Evolutionary conservation across 305 asterid species (phyloP).

Genomic region (Solanum hybrid): DNA sequence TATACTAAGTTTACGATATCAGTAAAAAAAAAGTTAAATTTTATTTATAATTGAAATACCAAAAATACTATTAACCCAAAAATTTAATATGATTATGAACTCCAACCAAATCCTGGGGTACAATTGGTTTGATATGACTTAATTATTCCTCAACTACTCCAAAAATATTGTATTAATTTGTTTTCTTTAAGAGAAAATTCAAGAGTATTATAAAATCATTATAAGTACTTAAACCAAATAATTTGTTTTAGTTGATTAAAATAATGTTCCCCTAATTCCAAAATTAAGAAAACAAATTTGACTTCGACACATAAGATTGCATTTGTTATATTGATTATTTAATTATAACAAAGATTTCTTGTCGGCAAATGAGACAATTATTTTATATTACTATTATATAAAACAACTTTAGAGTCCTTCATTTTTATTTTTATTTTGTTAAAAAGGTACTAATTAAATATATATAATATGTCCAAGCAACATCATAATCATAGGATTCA

Average conservation of each 20-base stretch:
- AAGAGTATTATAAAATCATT: background rate
- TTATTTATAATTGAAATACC: background rate
- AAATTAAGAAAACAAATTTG: background rate
- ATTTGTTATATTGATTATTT: background rate
- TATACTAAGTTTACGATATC: background rate
- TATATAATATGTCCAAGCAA: background rate
- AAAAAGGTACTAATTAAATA: background rate
- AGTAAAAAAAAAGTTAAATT: background rate
- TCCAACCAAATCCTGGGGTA: background rate
- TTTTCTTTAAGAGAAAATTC: background rate
- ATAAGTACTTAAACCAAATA: background rate
- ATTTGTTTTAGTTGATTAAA: background rate
- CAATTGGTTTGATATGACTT: background rate
- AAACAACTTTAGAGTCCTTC: background rate
- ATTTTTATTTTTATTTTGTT: background rate
- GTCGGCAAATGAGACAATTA: background rate
- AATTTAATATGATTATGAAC: background rate
- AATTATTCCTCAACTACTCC: background rate
- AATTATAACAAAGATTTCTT: background rate
- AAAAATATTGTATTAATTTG: background rate
- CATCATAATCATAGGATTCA: background rate
- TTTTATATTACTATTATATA: background rate
- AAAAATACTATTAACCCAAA: background rate
- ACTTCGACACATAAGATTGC: background rate
- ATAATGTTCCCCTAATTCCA: background rate